Evolutionary conservation across 1,284 basidiomycete genomes (phyloP).

Genomic region (Apiotrichum mycotoxinovorans): DNA sequence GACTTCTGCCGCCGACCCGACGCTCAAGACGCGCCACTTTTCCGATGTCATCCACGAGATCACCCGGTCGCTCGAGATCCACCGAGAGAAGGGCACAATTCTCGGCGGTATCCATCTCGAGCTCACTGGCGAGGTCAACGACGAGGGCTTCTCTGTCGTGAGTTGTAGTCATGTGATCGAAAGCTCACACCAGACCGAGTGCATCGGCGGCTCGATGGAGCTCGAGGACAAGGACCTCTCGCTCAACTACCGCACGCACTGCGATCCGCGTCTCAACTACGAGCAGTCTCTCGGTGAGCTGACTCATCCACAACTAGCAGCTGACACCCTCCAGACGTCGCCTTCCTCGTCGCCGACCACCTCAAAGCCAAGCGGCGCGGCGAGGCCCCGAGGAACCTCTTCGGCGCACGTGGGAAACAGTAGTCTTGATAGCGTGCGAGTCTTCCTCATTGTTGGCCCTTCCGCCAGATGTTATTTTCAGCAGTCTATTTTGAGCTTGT

Average conservation of each 20-base stretch:
- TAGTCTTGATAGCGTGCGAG: neutral
- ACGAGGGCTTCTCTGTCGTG: conserved; percentile 82
- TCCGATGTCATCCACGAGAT: conserved; percentile 87
- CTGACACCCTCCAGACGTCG: conserved; percentile 45
- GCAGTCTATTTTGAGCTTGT: no score
- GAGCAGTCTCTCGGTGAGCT: conserved; percentile 54
- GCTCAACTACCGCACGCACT: conserved; percentile 54
- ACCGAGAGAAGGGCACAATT: conserved; percentile 64
- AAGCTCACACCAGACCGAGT: conserved; percentile 52
- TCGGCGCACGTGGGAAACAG: neutral
- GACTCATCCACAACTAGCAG: neutral
- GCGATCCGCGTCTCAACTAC: conserved; percentile 55
- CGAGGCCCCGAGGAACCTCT: conserved; percentile 39
- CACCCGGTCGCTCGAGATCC: conserved; percentile 74
- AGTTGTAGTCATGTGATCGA: conserved; percentile 7
- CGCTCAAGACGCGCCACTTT: conserved; percentile 83
- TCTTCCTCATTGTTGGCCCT: neutral
- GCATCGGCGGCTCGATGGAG: conserved; percentile 58
- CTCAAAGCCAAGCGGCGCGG: conserved; percentile 47
- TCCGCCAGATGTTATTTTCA: no score
- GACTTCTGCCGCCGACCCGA: conserved; percentile 61
- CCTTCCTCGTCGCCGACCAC: conserved; percentile 52
- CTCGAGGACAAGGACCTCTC: conserved; percentile 55
- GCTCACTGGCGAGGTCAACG: conserved; percentile 91
- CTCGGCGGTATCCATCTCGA: conserved; percentile 95